Base-by-base conservation (phyloP, 2,329 filamentous ascomycete genomes). In the Ophiocordyceps australis region DNA sequence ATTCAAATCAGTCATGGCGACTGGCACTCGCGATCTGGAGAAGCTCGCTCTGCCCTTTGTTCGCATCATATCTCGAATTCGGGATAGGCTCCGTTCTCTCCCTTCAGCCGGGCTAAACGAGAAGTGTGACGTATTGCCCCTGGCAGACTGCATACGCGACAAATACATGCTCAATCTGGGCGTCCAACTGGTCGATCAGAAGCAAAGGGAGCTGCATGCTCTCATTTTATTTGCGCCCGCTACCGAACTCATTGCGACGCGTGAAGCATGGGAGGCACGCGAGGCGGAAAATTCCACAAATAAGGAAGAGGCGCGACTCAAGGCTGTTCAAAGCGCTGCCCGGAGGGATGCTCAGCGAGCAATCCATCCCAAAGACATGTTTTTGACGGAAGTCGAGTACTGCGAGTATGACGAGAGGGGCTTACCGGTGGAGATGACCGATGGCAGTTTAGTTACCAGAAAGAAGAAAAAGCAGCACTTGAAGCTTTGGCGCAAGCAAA, bases 401-500 rank as follows among this genome's bases (percentile, higher is more conserved):
- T 68, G 61, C 36, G 79, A 65, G 12, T 93, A 81, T 80, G 82
- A 93, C 43, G 73, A 64, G 5, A 74, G 86, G 30, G 85, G 85
- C 0, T 33, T 93, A 34, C 85, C 86, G 3, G 77, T 66, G 0
- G 79, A 73, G 51, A 69, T 83, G 45, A 72, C 69, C 33, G 72
- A 79, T 17, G 83, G 82, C 0, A 73, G 70, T 32, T 81, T 91
- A 37, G 61, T 94, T 20, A 66, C 79, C 5, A 93, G 93, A 59
- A 77, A 65, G 31, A 67, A 72, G 42, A 43, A 55, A 26, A 94
- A 94, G 63, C 85, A 81, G 57, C 49, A 93, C 38, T 74, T 62
- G 53, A 94, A 94, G 59, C 74, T 82, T 29, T 92, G 80, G 80
- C 78, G 91, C 39, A 73, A 63, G 45, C 86, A 94, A 57, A 89